phyloP scores from a whole-genome alignment of 768 basidiomycete genomes.

The Galerina sulciceps region DNA sequence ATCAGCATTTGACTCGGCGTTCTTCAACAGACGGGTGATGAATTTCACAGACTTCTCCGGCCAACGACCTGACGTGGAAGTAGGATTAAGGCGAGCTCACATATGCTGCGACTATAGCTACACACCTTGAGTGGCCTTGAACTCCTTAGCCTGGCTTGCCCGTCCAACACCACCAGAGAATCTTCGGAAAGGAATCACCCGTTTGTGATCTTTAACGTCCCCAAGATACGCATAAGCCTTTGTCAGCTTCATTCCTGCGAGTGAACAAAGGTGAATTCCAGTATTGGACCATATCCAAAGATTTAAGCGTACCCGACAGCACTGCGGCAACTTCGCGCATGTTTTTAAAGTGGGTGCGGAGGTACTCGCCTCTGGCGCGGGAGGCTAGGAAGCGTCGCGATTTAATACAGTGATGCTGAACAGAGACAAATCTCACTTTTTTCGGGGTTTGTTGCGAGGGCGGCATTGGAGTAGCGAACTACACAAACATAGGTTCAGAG shows the following conservation, averaged over 20 bases:
- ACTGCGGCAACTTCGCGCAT: constrained; percentile 99
- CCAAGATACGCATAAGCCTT: constrained; percentile 96
- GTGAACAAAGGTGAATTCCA: not conserved
- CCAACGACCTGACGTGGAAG: constrained; percentile 83
- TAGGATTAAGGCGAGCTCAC: not conserved
- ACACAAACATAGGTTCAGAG: constrained; percentile 23
- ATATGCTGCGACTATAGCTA: constrained; percentile 14
- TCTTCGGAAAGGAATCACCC: constrained; percentile 94
- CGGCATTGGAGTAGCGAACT: constrained; percentile 95
- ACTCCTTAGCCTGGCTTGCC: constrained; percentile 93
- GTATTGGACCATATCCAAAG: not conserved
- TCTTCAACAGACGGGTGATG: constrained; percentile 93
- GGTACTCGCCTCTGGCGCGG: constrained; percentile 93
- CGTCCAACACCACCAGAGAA: constrained; percentile 96
- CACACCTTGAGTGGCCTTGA: constrained; percentile 94
- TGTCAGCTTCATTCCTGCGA: constrained; percentile 82
- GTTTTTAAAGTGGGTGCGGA: constrained; percentile 99
- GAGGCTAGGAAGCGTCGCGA: constrained; percentile 58
- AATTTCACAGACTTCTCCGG: constrained; percentile 98
- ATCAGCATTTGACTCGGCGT: constrained; percentile 98
- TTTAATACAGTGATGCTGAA: constrained; percentile 5
- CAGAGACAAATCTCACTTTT: constrained; percentile 66
- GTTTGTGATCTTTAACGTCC: constrained; percentile 96
- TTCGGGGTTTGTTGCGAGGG: constrained; percentile 90
- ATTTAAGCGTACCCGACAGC: constrained; percentile 68